These are phyloP conservation scores for Sugiyamaella americana DNA, from an alignment of 805 yeast genomes.

Conservation along the genomic window DNA sequence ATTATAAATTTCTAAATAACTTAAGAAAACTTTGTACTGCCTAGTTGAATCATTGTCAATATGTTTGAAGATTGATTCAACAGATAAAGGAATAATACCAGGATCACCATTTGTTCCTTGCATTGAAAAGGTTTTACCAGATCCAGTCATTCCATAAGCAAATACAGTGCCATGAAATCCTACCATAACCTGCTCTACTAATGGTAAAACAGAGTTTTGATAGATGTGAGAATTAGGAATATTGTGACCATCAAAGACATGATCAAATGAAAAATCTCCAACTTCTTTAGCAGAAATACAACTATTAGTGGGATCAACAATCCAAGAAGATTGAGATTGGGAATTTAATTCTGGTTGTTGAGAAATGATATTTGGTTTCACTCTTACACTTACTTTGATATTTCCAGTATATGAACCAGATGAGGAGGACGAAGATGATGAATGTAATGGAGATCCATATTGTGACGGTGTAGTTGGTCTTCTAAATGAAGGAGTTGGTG, in stretches of 20 bases:
- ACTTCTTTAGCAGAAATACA: slow-evolving; percentile 46
- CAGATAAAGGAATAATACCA: slow-evolving; percentile 69
- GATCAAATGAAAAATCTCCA: slow-evolving; percentile 69
- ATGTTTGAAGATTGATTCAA: slow-evolving; percentile 49
- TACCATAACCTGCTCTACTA: slow-evolving; percentile 50
- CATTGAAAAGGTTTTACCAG: slow-evolving; percentile 88
- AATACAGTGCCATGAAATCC: slow-evolving; percentile 52
- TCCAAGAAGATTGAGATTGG: slow-evolving; percentile 34
- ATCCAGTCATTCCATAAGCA: slow-evolving; percentile 94
- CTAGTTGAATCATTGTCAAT: slow-evolving; percentile 30
- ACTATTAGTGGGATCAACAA: slow-evolving; percentile 35
- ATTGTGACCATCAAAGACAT: slow-evolving; percentile 56
- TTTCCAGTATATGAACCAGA: slow-evolving; percentile 49
- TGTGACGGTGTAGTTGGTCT: slow-evolving; percentile 24
- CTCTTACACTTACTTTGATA: slow-evolving; percentile 71
- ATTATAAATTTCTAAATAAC: slow-evolving; percentile 82
- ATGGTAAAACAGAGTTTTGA: slow-evolving; percentile 44
- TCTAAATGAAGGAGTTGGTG: slow-evolving; percentile 21
- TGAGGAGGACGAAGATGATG: background rate
- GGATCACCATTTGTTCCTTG: slow-evolving; percentile 58
- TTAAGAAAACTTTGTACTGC: slow-evolving; percentile 47
- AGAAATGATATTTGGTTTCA: slow-evolving; percentile 46
- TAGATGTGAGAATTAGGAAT: slow-evolving; percentile 56
- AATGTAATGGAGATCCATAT: background rate
- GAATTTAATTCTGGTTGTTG: slow-evolving; percentile 6